Conservation (phyloP, 768 basidiomycete genomes). For the Astraeus odoratus region DNA sequence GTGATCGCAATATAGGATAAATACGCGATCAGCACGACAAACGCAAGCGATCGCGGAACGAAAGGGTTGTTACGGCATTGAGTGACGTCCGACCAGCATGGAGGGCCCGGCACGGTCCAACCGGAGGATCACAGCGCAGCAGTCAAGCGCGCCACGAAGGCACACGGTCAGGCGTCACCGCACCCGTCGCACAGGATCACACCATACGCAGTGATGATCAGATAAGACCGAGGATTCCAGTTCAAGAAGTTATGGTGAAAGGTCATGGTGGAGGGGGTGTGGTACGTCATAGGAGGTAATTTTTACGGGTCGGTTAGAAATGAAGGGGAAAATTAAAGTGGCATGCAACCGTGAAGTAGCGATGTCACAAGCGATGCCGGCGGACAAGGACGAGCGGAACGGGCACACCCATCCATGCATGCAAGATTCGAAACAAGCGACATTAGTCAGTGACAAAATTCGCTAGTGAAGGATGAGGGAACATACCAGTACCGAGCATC, state of each 20-base stretch:
- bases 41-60: too few relatives aligned
- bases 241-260: too few relatives aligned
- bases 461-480: neutral
- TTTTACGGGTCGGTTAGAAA: neutral
- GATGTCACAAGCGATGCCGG: neutral
- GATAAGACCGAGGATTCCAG: neutral
- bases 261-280: neutral
- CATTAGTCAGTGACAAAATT: neutral
- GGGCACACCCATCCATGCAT: neutral
- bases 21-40: slow-evolving; percentile 8
- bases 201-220: neutral
- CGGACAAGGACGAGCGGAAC: neutral
- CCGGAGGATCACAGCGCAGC: neutral
- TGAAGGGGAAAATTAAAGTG: neutral
- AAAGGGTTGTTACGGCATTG: neutral
- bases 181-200: neutral
- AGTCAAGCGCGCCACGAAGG: neutral
- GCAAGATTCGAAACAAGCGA: neutral
- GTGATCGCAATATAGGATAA: neutral
- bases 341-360: neutral
- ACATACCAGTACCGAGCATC: slow-evolving; percentile 63
- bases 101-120: neutral
- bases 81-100: neutral
- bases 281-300: neutral
- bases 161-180: neutral